Conservation (phyloP, 768 basidiomycete species). For the Phylloporus sp. region DNA sequence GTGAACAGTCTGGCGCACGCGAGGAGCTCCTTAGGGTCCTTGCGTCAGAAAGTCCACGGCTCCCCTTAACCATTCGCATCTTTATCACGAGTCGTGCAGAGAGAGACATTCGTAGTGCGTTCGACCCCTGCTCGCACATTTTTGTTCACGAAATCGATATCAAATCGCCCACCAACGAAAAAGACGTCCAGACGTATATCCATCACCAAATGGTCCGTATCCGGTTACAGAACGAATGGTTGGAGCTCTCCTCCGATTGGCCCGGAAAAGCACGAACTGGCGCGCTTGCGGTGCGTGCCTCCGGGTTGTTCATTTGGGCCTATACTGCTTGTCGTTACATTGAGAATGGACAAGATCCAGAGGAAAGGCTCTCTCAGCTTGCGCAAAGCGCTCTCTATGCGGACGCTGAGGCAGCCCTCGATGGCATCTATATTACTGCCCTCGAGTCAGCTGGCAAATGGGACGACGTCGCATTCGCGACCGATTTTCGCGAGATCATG, state of each 20-base stretch:
- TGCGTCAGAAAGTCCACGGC: conserved; percentile 17
- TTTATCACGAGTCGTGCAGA: conserved; percentile 34
- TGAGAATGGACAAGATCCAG: conserved; percentile 29
- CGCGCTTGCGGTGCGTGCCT: conserved; percentile 26
- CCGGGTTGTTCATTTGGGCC: conserved; percentile 33
- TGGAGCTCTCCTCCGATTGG: conserved; percentile 28
- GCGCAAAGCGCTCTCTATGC: conserved; percentile 17
- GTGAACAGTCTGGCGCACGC: conserved; percentile 19
- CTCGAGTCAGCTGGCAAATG: conserved; percentile 30
- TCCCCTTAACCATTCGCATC: conserved; percentile 27
- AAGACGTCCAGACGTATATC: conserved; percentile 26
- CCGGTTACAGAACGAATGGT: conserved; percentile 24
- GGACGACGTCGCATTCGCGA: conserved; percentile 26
- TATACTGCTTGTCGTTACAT: conserved; percentile 31
- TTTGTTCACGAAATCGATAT: conserved; percentile 24
- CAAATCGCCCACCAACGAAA: conserved; percentile 20
- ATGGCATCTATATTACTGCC: conserved; percentile 29
- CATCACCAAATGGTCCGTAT: conserved; percentile 25
- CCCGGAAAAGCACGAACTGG: conserved; percentile 20
- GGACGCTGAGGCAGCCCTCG: conserved; percentile 27
- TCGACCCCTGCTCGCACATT: conserved; percentile 13
- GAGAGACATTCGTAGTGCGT: conserved; percentile 20
- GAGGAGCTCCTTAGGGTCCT: conserved; percentile 29
- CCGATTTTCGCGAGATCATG: conserved; percentile 32
- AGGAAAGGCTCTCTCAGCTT: conserved; percentile 27